Conservation (phyloP, 2,329 filamentous ascomycete genomes). For the Arthrobotrys sphaeroides region DNA sequence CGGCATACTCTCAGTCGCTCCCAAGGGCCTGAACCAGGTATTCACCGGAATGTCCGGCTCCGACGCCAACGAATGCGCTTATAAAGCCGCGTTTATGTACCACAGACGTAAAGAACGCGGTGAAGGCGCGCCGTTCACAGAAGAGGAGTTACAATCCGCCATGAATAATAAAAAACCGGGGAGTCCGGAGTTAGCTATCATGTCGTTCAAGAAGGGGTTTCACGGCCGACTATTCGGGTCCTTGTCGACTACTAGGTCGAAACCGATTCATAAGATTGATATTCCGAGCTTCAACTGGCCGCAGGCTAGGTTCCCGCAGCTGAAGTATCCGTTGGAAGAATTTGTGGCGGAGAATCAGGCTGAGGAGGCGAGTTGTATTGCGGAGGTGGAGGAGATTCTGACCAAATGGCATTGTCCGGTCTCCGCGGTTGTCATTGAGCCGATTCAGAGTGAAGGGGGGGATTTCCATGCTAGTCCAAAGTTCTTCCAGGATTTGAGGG, state of each 20-base stretch:
- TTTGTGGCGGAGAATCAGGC: constrained; percentile 81
- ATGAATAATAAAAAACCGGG: constrained; percentile 87
- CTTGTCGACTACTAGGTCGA: constrained; percentile 87
- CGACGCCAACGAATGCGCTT: constrained; percentile 92
- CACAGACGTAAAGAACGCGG: constrained; percentile 82
- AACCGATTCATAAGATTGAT: constrained; percentile 93
- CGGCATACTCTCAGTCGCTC: constrained; percentile 82
- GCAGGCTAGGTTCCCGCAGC: constrained; percentile 81
- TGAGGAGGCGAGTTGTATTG: constrained; percentile 81
- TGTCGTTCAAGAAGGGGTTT: constrained; percentile 88
- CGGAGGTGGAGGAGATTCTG: constrained; percentile 84
- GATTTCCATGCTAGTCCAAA: constrained; percentile 90
- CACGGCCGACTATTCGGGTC: constrained; percentile 90
- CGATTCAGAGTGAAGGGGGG: constrained; percentile 90
- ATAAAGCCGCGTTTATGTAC: constrained; percentile 96
- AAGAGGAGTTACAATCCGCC: constrained; percentile 75
- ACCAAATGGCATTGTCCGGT: constrained; percentile 76
- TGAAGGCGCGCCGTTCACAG: constrained; percentile 77
- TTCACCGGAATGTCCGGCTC: constrained; percentile 90
- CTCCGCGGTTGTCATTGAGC: constrained; percentile 84
- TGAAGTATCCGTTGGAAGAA: constrained; percentile 87
- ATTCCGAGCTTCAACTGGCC: constrained; percentile 97
- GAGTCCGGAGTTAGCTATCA: constrained; percentile 80
- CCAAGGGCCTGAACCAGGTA: constrained; percentile 84
- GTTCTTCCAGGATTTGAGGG: constrained; percentile 86